Base-by-base conservation (phyloP, 805 yeast genomes). In the Priceomyces haplophilus region DNA sequence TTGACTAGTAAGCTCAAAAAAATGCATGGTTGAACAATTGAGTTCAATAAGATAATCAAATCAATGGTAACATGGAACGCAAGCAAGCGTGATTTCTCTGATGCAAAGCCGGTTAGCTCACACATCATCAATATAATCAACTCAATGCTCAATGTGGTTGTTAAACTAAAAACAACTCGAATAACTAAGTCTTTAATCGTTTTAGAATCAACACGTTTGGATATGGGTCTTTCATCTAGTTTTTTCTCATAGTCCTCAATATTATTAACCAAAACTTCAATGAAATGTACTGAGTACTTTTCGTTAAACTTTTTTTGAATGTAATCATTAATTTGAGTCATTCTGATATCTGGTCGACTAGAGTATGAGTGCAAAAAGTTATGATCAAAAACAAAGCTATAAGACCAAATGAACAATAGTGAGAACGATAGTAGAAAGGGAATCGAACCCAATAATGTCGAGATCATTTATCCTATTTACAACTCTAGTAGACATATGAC, bases 11-110 rank as follows among this genome's bases (percentile, higher is more conserved):
- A 53, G 40, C 58, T 59, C 12, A 69, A 50, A 3, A 67, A 57
- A 19, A 67, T 44, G 23, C 67, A 61, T n/a, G 83, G 83, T 37
- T 67, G 64, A n/a, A 72, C 45, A 16, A 72, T 58, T 2, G 72
- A 60, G 16, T 75, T 58, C 4, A 72, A 53, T 7, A 73, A 39
- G 23, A 73, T 67, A 34, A 76, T 53, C 7, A 57, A 38, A 31
- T 68, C 61, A 20, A 77, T 58, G 23, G 73, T 65, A 18, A 68
- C 12, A 33, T 62, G 61, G 64, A 78, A 73, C 32, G 69, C 58
- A 11, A 54, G 20, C 37, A 66, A 48, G 13, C 70, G 55, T 2
- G 63, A 38, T 1, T 53, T 52, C 3, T 54, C 52, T 25, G 53
- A 49, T 17, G 53, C 47, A 17, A 51, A 38, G 33, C 57, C 61